Evolutionary conservation across 495 filamentous ascomycete genomes (phyloP), one percentile per base, ranked within the genome.

Genomic region (Diplogelasinospora grovesii): DNA sequence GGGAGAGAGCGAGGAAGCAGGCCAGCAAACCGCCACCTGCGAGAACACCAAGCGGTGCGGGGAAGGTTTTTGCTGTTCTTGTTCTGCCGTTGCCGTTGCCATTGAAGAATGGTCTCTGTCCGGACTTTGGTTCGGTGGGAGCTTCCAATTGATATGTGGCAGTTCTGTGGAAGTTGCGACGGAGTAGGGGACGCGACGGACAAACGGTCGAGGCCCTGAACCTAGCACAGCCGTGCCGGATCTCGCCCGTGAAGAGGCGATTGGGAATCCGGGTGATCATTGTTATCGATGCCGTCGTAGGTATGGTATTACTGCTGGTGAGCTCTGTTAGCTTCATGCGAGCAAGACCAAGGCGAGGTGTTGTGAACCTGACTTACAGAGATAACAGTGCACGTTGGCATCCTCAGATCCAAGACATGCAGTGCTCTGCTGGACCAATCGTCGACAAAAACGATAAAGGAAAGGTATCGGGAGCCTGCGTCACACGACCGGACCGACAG

Each of bases 1-100:
- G 46, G 4, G 41, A 26, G 26, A 52, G 9, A 5, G 51, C 47
- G 7, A 53, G 9, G 21, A 50, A 6, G 6, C 52, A 55, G 14
- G 54, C 52, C 14, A 53, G 27, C 4, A 60, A 15, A 11, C 57
- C 49, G 27, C 51, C 44, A 8, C 57, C 54, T 13, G 55, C 44
- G 13, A 57, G 24, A 8, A 56, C 21, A 10, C 51, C 41, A 1
- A 57, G 6, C 3, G 51, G 47, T 2, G 54, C 49, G n/a, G n/a
- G n/a, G n/a, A n/a, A n/a, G 5, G 42, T 36, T 8, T 52, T 46
- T 22, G 49, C 49, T 14, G 14, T 39, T 23, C 21, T 45, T 36
- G 19, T 27, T 26, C 25, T 18, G 14, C 22, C 20, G 24, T 30
- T 20, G 27, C 28, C 23, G 20, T 26, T 30, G n/a, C 18, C 14